Base-by-base conservation (phyloP, 805 yeast species). In the Maudiozyma bulderi region DNA sequence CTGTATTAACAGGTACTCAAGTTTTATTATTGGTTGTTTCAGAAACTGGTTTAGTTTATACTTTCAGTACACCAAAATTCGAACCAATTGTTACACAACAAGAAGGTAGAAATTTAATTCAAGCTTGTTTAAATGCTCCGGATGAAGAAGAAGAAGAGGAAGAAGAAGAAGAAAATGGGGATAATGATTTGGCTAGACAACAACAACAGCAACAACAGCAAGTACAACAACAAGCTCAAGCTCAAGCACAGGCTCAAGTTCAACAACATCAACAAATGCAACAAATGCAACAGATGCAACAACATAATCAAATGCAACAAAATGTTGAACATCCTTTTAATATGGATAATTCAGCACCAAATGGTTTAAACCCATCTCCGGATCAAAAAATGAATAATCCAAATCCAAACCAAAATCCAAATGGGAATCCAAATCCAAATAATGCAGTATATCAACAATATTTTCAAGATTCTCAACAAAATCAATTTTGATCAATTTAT, bases 41-140 rank as follows among this genome's bases (percentile, higher is more conserved):
- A 47, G 99, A 93, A 69, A 93, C 99, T n/a, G 99, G 99, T 13
- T 80, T 93, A 54, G 99, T 93, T 48, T 93, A 93, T 70, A 93
- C 99, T 20, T 93, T 93, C 68, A 91, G 98, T 50, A 93, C 99
- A n/a, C 99, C 99, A 51, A 93, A 93, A 70, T 81, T 93, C 64
- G 98, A 93, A 71, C 99, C 99, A 8, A 78, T 93, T 59, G 99
- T 93, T 47, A 93, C 98, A 40, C 90, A 91, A 70, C 84, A 95
- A 47, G 99, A 93, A 72, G 99, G 99, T 57, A 90, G 93, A 69
- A 90, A 90, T 69, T 78, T 91, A 62, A 91, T 91, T 64, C 48
- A 93, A 73, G 95, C 97, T 10, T 93, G 99, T 67, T 75, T 91
- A 62, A 90, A 91, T 67, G 98, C 98, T 8, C 96, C 96, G n/a